Percentiles rank a stretch among this genome's conserved stretches.
phyloP scores from a whole-genome alignment of 345 rosid genomes.

The Psidium guajava region DNA sequence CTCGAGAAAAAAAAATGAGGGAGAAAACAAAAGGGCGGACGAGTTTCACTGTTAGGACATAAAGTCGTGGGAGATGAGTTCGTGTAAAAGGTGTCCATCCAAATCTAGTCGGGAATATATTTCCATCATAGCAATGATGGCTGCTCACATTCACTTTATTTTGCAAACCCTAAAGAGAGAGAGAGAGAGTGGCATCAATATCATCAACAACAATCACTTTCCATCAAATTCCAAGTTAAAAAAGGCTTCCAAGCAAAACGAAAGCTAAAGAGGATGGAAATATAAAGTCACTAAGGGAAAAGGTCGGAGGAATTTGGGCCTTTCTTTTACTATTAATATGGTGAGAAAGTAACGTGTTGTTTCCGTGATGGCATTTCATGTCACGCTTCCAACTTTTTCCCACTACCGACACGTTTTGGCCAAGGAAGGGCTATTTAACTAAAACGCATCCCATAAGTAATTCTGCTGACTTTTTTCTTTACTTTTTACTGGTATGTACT shows the following conservation, averaged over 20 bases:
- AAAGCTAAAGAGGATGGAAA: conserved; percentile 15
- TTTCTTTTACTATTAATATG: background rate
- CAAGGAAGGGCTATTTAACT: background rate
- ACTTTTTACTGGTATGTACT: background rate
- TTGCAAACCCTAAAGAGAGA: background rate
- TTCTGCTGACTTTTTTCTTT: background rate
- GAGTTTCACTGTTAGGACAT: background rate
- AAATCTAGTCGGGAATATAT: conserved; percentile 40
- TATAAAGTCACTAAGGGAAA: conserved; percentile 21
- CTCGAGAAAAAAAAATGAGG: conserved; percentile 5
- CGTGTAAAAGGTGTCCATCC: conserved; percentile 9
- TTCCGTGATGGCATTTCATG: background rate
- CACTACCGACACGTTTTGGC: background rate
- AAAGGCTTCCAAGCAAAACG: conserved; percentile 38
- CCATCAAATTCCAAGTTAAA: conserved; percentile 43
- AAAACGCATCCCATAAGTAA: background rate
- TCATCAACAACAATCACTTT: conserved; percentile 26
- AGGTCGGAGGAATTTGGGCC: background rate
- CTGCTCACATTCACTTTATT: conserved; percentile 25
- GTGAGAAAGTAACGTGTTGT: background rate
- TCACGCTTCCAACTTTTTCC: background rate
- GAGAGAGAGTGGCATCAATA: background rate
- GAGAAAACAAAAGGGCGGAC: conserved; percentile 6
- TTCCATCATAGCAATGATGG: conserved; percentile 45
- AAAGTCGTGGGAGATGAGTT: conserved; percentile 19